phyloP scores from a whole-genome alignment of 2,329 filamentous ascomycete species.

The Zalaria obscura region DNA sequence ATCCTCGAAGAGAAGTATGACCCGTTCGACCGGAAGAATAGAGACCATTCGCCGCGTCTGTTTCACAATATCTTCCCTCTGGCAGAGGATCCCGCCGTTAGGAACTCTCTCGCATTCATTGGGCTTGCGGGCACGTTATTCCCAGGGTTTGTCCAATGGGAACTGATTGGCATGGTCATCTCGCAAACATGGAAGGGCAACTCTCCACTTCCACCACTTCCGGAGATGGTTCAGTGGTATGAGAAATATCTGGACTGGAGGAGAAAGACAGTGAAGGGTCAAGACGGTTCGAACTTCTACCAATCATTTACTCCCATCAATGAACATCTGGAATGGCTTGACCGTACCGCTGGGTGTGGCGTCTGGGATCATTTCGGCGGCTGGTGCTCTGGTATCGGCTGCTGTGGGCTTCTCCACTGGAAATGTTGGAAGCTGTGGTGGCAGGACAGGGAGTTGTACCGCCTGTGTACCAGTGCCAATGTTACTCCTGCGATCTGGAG shows the following conservation, averaged over 20 bases:
- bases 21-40: constrained; percentile 4
- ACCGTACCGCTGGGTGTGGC: constrained; percentile 18
- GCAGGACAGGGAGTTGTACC: constrained; percentile 17
- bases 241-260: constrained; percentile 7
- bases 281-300: constrained; percentile 10
- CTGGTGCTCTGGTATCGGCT: constrained; percentile 4
- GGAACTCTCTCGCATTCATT: constrained; percentile 17
- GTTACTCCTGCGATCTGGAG: constrained; percentile 19
- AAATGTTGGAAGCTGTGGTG: constrained; percentile 22
- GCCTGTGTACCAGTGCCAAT: constrained; percentile 19
- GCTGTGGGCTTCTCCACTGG: constrained; percentile 8
- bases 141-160: constrained; percentile 15
- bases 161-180: constrained; percentile 16
- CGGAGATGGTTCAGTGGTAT: constrained; percentile 16
- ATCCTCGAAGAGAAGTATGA: constrained; percentile 3
- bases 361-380: constrained; percentile 17
- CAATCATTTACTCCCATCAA: constrained; percentile 10
- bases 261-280: constrained; percentile 5
- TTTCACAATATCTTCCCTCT: constrained; percentile 20
- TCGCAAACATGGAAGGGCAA: constrained; percentile 18
- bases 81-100: constrained; percentile 9
- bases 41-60: constrained; percentile 5
- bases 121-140: constrained; percentile 11
- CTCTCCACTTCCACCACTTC: constrained; percentile 10
- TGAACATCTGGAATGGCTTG: constrained; percentile 16